Conservation (phyloP, 1,284 basidiomycete genomes). For the Irpex lacteus region DNA sequence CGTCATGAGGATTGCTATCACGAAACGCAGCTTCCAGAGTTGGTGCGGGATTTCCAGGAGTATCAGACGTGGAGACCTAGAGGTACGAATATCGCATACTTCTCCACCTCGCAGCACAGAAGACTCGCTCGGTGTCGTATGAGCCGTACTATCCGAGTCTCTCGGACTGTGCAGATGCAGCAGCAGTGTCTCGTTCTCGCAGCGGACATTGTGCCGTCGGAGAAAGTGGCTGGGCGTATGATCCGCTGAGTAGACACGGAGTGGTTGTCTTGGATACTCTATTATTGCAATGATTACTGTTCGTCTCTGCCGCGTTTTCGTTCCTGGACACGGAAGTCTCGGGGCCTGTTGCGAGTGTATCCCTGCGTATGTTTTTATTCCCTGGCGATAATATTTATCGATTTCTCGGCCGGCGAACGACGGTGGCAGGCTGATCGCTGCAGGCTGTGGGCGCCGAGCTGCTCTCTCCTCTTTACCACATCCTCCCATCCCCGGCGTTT, state of each 20-base stretch:
- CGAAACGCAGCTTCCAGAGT: neutral
- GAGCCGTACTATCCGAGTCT: neutral
- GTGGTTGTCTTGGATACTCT: slow-evolving; percentile 3
- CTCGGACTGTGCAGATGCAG: neutral
- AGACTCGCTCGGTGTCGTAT: neutral
- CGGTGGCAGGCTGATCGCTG: neutral
- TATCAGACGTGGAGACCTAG: neutral
- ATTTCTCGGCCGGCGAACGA: neutral
- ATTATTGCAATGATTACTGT: neutral
- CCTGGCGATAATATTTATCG: neutral
- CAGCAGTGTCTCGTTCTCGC: neutral
- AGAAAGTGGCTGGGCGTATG: neutral
- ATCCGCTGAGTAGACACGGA: slow-evolving; percentile 2
- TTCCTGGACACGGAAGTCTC: neutral
- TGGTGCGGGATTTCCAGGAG: neutral
- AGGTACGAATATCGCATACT: neutral
- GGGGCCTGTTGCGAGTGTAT: neutral
- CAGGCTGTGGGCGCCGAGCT: neutral
- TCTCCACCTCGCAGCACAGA: neutral
- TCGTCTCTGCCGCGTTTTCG: neutral
- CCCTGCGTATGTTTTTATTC: neutral
- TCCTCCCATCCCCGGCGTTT: neutral
- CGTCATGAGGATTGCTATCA: neutral
- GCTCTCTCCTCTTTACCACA: neutral
- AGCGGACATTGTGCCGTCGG: neutral